Evolutionary conservation across 495 filamentous ascomycete species (phyloP).

Genomic region (Chaetomium fimeti): DNA sequence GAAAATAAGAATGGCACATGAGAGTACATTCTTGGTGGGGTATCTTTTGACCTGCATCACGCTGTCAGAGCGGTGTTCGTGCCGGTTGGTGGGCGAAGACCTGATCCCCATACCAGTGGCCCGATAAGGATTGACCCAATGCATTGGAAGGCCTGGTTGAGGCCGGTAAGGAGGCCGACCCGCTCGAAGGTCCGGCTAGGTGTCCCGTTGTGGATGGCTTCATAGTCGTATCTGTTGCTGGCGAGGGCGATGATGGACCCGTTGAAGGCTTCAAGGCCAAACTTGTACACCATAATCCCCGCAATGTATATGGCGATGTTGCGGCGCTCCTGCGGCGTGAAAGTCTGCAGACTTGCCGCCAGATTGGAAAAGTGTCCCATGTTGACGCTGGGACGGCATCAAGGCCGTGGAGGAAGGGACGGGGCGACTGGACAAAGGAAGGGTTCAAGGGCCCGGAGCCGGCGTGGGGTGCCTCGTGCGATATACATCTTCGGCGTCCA

Average conservation of each 20-base stretch:
- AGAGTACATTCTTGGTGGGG: slow-evolving; percentile 41
- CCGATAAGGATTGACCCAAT: slow-evolving; percentile 49
- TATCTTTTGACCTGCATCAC: slow-evolving; percentile 34
- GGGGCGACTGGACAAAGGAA: background rate
- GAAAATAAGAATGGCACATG: slow-evolving; percentile 41
- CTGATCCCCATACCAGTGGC: slow-evolving; percentile 33
- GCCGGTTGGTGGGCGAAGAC: background rate
- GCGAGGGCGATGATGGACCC: slow-evolving; percentile 45
- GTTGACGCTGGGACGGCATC: slow-evolving; percentile 11
- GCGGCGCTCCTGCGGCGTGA: slow-evolving; percentile 37
- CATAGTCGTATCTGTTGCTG: slow-evolving; percentile 48
- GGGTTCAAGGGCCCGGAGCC: background rate
- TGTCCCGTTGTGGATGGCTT: slow-evolving; percentile 28
- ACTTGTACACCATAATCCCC: slow-evolving; percentile 48
- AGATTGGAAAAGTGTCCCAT: slow-evolving; percentile 25
- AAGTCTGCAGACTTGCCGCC: slow-evolving; percentile 21
- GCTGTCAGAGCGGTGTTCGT: slow-evolving; percentile 1
- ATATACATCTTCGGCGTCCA: background rate
- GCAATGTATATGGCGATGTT: slow-evolving; percentile 45
- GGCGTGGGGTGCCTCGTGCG: slow-evolving; percentile 13
- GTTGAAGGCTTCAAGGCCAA: slow-evolving; percentile 50
- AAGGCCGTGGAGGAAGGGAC: background rate
- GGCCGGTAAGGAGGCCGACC: slow-evolving; percentile 44
- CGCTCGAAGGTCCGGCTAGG: slow-evolving; percentile 43
- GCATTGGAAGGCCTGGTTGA: slow-evolving; percentile 49